phyloP scores from a whole-genome alignment of 805 yeast genomes.

The Pichia rugopelliculosa region DNA sequence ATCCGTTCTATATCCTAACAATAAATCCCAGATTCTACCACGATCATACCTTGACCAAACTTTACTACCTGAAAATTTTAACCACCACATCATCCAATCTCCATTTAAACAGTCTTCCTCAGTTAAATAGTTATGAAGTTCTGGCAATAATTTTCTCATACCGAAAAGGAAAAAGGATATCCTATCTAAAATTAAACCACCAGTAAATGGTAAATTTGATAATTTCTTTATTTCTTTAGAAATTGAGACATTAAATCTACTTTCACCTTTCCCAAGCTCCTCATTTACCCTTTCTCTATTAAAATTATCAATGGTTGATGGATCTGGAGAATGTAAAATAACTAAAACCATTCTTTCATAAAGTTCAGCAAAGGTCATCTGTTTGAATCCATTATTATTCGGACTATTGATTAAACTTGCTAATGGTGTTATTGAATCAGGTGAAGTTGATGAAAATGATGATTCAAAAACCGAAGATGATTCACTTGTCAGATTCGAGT shows the following conservation, averaged over 20 bases:
- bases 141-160: constrained; percentile 62
- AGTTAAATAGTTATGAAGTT: constrained; percentile 62
- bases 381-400: constrained; percentile 19
- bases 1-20: constrained; percentile 66
- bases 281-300: neutral
- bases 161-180: constrained; percentile 60
- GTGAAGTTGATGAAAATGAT: constrained; percentile 19
- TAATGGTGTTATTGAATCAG: constrained; percentile 21
- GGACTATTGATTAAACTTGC: constrained; percentile 16
- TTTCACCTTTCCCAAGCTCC: neutral
- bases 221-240: constrained; percentile 20
- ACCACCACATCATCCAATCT: constrained; percentile 94
- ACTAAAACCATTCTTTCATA: constrained; percentile 74
- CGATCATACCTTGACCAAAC: constrained; percentile 76
- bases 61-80: constrained; percentile 82
- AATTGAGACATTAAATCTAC: neutral
- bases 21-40: constrained; percentile 83
- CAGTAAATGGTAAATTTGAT: constrained; percentile 25
- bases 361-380: constrained; percentile 55
- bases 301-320: constrained; percentile 10
- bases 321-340: constrained; percentile 64
- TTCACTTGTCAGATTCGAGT: constrained; percentile 12
- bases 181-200: constrained; percentile 60
- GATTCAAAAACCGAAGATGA: constrained; percentile 19
- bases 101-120: constrained; percentile 77